Evolutionary conservation across 345 rosid genomes (phyloP), one percentile per base, ranked within the genome.

Genomic region (Limnanthes douglasii): DNA sequence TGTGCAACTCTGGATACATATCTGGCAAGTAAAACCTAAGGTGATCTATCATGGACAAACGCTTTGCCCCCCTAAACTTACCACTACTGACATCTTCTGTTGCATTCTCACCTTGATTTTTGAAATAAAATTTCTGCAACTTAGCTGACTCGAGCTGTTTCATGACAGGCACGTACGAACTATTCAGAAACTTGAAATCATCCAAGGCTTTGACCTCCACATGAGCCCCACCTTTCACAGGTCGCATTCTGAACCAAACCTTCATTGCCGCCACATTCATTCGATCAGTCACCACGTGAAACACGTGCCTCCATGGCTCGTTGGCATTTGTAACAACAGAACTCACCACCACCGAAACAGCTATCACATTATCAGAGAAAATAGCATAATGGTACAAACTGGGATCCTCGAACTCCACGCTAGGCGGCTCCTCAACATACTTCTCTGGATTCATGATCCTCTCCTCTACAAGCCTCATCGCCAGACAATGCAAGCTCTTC

Each of bases 241-340:
- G 84, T 59, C 79, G 72, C 97, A 86, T 86, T 69, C 57, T 69
- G 51, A 82, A 86, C 97, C 97, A 86, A 3, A 78, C 97, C 69
- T 82, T 82, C 95, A 82, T 75, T 0, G 95, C 95, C 25, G 93
- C 94, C 13, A 82, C 51, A 61, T 70, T 73, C 94, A 73, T 82
- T 34, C 75, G 57, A 54, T 86, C 75, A 0, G 92, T 78, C 25
- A 86, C 92, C 15, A 86, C 66, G 50, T 86, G 96, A 25, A 86
- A 86, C 11, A 86, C 96, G 54, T 76, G 90, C 54, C 63, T 80
- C 72, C 66, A 68, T 0, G 90, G 81, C 46, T 86, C 92, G 34
- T 73, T 65, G 0, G 97, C 76, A 7, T 86, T 82, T 73, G 66
- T 75, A 60, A 75, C 74, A 28, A 65, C 84, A 2, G 97, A 86